Conservation (phyloP, 2,329 filamentous ascomycete genomes). For the Hypoxylon sp. region DNA sequence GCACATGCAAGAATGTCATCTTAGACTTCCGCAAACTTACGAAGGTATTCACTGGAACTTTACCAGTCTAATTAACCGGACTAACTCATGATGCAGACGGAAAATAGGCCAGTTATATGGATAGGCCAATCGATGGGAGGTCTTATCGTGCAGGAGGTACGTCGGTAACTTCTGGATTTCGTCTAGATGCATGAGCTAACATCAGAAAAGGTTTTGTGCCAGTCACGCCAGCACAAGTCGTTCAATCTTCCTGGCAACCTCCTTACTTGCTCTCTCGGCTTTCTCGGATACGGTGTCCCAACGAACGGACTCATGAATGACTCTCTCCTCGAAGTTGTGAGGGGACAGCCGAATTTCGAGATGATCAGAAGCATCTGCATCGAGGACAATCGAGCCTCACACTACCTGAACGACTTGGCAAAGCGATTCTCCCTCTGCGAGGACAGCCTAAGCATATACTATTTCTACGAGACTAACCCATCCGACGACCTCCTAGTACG, state of each 20-base stretch:
- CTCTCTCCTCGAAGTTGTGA: conserved; percentile 8
- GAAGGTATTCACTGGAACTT: not conserved
- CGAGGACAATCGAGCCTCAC: not conserved
- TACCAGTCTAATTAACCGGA: not conserved
- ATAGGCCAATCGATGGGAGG: conserved; percentile 21
- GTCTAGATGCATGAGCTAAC: not conserved
- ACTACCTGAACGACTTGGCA: conserved; percentile 14
- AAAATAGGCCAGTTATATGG: conserved; percentile 14
- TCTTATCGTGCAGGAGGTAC: conserved; percentile 7
- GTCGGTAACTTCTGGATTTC: not conserved
- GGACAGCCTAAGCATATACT: conserved; percentile 5
- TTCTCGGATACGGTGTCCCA: conserved; percentile 14
- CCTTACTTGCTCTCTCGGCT: conserved; percentile 4
- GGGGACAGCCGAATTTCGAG: conserved; percentile 19
- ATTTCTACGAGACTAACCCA: conserved; percentile 18
- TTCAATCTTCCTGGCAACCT: not conserved
- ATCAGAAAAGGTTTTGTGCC: conserved; percentile 3
- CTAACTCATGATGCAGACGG: not conserved
- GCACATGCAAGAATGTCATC: conserved; percentile 14
- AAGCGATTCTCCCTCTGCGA: conserved; percentile 11
- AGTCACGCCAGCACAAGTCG: conserved; percentile 5
- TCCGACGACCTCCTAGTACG: conserved; percentile 16
- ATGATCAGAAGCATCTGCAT: conserved; percentile 19
- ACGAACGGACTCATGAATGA: conserved; percentile 15
- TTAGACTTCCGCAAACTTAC: conserved; percentile 10